Base-by-base conservation (phyloP, 352 stramenopile species). In the Pythium folliculosum region DNA sequence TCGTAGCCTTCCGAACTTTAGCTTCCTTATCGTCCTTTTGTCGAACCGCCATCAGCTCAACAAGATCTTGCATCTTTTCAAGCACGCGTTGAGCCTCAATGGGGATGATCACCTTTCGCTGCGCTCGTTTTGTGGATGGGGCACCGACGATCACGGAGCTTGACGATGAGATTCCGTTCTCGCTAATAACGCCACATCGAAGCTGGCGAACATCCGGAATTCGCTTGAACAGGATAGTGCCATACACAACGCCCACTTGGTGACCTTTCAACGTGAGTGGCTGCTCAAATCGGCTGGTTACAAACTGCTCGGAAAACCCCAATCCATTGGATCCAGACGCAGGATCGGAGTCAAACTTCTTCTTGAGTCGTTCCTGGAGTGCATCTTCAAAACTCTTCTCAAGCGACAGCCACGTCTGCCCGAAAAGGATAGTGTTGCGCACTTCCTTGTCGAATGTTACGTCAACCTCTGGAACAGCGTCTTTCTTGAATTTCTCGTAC, bases 381-480 rank as follows among this genome's bases (percentile, higher is more conserved):
- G 87, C 88, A 65, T 96, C 88, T 80, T 96, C 88, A 66, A 94
- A 96, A 43, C 87, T 89, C 63, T 96, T 96, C 66, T 96, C 88
- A 35, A 95, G 65, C 45, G 88, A 95, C 10, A 96, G 67, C 88
- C 88, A 96, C 25, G 86, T 95, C 71, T 96, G 88, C 0, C 88
- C 88, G 66, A 95, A 96, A 30, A 96, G 62, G 19, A 92, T 74
- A 3, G 88, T 95, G 68, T 96, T 93, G n/a, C 77, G 80, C 22
- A 96, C 84, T 49, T 96, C 88, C 2, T 90, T 77, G 60, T 95
- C 85, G 35, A 96, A 90, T n/a, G 77, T 62, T 7, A 76, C 65
- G 67, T 91, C 83, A 3, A 72, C 65, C 22, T 80, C 83, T 4
- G 73, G 53, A 27, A 43, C 52, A 21, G 23, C 77, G 48, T 95